A percentile compares a stretch with the other conserved stretches of the same genome.
These are phyloP conservation scores for Knufia fluminis DNA, from an alignment of 2,329 filamentous ascomycete genomes.

Conservation along the genomic window DNA sequence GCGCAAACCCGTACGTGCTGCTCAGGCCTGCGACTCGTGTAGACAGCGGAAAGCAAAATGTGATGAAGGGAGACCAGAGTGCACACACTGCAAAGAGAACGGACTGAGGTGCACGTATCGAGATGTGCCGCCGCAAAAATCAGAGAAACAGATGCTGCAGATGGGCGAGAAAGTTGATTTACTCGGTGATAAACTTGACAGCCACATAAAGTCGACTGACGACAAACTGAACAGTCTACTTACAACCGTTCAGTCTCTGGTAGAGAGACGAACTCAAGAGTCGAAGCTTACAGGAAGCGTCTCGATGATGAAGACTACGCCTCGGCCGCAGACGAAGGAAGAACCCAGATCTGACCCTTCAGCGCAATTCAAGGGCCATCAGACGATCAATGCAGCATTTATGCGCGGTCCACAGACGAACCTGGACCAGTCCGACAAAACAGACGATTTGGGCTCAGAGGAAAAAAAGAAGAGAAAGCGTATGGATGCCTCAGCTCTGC, in stretches of 20 bases:
- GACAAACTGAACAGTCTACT: conserved; percentile 1
- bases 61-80: conserved; percentile 74
- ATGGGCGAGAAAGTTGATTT: conserved; percentile 19
- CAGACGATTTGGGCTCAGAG: conserved; percentile 35
- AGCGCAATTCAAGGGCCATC: neutral
- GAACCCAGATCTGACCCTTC: neutral
- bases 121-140: conserved; percentile 87
- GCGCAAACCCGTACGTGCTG: conserved; percentile 21
- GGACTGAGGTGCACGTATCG: conserved; percentile 76
- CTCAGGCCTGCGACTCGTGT: conserved; percentile 81
- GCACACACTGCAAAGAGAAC: conserved; percentile 80
- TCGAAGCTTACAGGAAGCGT: neutral
- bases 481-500: conserved; percentile 71
- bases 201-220: conserved; percentile 8
- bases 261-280: neutral
- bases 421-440: no score
- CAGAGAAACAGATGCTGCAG: conserved; percentile 31
- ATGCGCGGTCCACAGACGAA: neutral
- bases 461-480: conserved; percentile 60
- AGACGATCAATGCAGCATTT: conserved; percentile 4
- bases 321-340: conserved; percentile 5
- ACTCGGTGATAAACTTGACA: conserved; percentile 15
- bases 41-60: conserved; percentile 83
- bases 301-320: neutral
- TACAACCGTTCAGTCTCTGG: conserved; percentile 4